Base-by-base conservation (phyloP, 805 yeast species). In the Pichia sporocuriosa region DNA sequence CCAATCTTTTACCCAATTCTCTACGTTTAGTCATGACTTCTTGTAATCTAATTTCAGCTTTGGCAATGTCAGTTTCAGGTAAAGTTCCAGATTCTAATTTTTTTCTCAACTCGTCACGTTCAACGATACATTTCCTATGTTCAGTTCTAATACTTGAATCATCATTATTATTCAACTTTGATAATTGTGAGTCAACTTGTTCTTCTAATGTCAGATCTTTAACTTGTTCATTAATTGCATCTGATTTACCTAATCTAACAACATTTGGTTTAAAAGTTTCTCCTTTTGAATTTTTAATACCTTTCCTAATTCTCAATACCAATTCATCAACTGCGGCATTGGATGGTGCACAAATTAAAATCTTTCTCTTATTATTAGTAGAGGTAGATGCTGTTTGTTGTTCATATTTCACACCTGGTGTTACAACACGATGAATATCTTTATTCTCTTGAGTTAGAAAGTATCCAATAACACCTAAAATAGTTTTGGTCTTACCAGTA, bases 291-390 rank as follows among this genome's bases (percentile, higher is more conserved):
- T 74, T 69, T 32, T 62, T 61, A 2, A 89, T 79, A 6, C 96
- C 97, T 16, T 67, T 69, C 50, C 81, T 79, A 45, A 93, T 66
- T 57, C 99, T 81, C 16, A 88, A 54, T 12, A 88, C 93, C 46
- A 93, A 69, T 58, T 94, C 98, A 63, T 93, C 99, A 4, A 93
- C 96, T 12, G 99, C 99, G 1, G 99, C 99, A 66, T 93, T 93
- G 58, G 96, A 86, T 3, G 99, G 99, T 1, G 98, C 97, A 73
- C 98, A 94, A 16, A 93, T 78, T 38, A 93, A 65, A 1, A 93
- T 76, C 44, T 85, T 84, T 27, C 75, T 69, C 23, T 63, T 65
- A 29, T 43, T 42, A 16, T 40, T 43, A 19, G 35, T 28, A 13
- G 43, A 26, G 24, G 43, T 25, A 2, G n/a, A n/a, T n/a, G 43